A percentile compares a stretch with the other conserved stretches of the same genome.
phyloP scores from a whole-genome alignment of 2,329 filamentous ascomycete genomes.

The Trichoderma citrinoviride region DNA sequence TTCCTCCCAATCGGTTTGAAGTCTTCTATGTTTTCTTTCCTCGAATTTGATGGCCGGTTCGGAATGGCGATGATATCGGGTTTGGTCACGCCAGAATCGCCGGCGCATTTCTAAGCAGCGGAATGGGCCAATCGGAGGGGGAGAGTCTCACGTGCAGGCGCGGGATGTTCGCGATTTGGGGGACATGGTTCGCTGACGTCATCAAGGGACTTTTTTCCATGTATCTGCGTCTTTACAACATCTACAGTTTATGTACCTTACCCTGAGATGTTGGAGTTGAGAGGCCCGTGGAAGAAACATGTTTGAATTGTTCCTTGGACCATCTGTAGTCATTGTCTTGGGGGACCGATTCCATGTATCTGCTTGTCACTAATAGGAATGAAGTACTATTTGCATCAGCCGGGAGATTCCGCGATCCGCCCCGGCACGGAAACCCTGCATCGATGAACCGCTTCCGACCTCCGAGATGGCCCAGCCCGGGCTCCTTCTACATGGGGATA shows the following conservation, averaged over 20 bases:
- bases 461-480: background rate
- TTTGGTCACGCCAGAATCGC: conserved; percentile 19
- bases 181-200: conserved; percentile 30
- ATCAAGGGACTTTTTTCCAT: conserved; percentile 19
- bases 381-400: background rate
- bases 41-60: background rate
- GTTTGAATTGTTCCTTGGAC: no score
- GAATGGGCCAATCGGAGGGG: conserved; percentile 30
- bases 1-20: conserved; percentile 15
- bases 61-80: conserved; percentile 26
- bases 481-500: background rate
- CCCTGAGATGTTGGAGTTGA: no score
- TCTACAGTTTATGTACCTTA: no score
- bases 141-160: conserved; percentile 31
- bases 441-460: background rate
- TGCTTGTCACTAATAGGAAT: no score
- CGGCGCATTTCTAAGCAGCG: conserved; percentile 33
- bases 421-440: background rate
- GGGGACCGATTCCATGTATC: no score
- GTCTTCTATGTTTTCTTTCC: background rate
- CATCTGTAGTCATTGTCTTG: no score
- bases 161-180: conserved; percentile 26
- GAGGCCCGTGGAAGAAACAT: no score
- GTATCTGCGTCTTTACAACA: background rate
- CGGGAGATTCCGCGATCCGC: background rate